Base-by-base conservation (phyloP, 306 rosid species). In the Glycine tomentella region DNA sequence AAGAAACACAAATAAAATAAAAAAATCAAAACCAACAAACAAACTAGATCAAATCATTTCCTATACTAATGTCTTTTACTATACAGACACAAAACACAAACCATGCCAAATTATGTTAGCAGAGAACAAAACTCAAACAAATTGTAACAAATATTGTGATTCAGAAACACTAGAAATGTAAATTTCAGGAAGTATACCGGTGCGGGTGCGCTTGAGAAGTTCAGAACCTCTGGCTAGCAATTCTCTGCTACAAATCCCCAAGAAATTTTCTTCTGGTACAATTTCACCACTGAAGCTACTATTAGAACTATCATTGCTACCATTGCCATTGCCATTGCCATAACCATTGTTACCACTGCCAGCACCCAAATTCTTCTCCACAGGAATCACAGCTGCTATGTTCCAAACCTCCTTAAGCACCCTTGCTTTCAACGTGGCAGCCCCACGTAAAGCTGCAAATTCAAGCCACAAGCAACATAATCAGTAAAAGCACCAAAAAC, bases 371-470 rank as follows among this genome's bases (percentile, higher is more conserved):
- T 92, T 97, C 80, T 84, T 96, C 75, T 96, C 99, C n/a, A 88
- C 89, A 0, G 99, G 97, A 76, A 93, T 95, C 8, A 90, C 97
- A 0, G 98, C 92, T 4, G 99, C 99, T 34, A 92, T 88, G 72
- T 90, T 96, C 98, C 94, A 96, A 17, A 96, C 97, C 78, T 96
- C 99, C 91, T 92, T 96, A 69, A 90, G 88, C 4, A 94, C 97
- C 92, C 99, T 91, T 14, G 99, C 97, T 89, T 93, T 96, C 86
- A 96, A 80, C 12, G 99, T 93, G 3, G 99, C 98, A 0, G 98
- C 99, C 50, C 99, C 99, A 53, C 97, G 94, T 78, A 96, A 73
- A 11, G 99, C 98, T 95, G 82, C 69, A 74, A 77, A 46, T 67
- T 55, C 71, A 68, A 46, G 31, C 51, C 78, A 66, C 31, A 53